phyloP scores from a whole-genome alignment of 2,329 filamentous ascomycete genomes.

The Zymoseptoria passerinii region DNA sequence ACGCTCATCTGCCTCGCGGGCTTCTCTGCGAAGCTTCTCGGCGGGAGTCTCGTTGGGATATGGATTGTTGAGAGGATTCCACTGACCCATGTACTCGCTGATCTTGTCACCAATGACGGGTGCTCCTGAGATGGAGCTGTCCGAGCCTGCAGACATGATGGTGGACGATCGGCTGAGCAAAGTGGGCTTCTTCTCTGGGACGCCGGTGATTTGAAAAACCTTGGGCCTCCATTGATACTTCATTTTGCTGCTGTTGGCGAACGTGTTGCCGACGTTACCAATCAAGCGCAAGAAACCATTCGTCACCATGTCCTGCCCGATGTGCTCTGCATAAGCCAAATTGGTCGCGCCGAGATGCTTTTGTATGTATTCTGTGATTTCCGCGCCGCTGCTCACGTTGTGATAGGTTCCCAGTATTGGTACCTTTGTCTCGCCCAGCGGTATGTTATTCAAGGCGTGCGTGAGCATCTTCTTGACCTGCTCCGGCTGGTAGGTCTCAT shows the following conservation, averaged over 20 bases:
- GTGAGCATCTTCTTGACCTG: slow-evolving; percentile 83
- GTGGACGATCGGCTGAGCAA: slow-evolving; percentile 67
- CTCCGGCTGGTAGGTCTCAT: slow-evolving; percentile 74
- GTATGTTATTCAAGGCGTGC: slow-evolving; percentile 80
- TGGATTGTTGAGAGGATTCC: slow-evolving; percentile 85
- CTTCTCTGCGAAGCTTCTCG: slow-evolving; percentile 80
- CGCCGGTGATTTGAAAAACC: slow-evolving; percentile 76
- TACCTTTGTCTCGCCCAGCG: slow-evolving; percentile 84
- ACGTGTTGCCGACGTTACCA: slow-evolving; percentile 88
- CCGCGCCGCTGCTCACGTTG: slow-evolving; percentile 83
- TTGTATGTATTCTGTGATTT: slow-evolving; percentile 94
- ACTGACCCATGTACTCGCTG: slow-evolving; percentile 80
- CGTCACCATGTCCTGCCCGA: slow-evolving; percentile 84
- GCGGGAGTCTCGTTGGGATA: slow-evolving; percentile 89
- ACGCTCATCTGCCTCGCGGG: slow-evolving; percentile 80
- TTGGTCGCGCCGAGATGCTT: slow-evolving; percentile 75
- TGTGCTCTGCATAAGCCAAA: slow-evolving; percentile 83
- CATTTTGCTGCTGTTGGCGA: slow-evolving; percentile 95
- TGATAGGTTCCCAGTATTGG: slow-evolving; percentile 90
- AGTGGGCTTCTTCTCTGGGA: slow-evolving; percentile 74
- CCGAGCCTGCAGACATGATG: slow-evolving; percentile 43
- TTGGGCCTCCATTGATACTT: slow-evolving; percentile 96
- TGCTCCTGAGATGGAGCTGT: slow-evolving; percentile 49
- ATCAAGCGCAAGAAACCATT: slow-evolving; percentile 83
- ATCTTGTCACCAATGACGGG: slow-evolving; percentile 63